Evolutionary conservation across 805 yeast genomes (phyloP), one percentile per base, ranked within the genome.

Genomic region (Nakazawaea holstii): DNA sequence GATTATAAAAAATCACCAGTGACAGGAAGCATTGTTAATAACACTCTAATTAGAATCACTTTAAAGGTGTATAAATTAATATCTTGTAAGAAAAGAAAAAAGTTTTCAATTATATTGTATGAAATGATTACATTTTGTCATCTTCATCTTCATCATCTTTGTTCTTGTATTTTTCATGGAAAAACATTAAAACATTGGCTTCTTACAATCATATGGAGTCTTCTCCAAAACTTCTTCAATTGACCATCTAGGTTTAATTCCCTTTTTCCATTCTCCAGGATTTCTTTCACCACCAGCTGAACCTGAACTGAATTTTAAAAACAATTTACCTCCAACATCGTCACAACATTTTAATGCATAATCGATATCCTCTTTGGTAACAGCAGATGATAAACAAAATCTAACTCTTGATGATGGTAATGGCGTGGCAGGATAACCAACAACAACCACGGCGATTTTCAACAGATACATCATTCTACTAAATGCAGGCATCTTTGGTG

Each of bases 401-500:
- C 99, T 80, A 27, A 89, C 90, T 68, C 99, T 81, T 5, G 96
- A 86, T 33, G 90, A 80, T 38, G 88, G 82, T 55, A 94, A 74
- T 32, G 96, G 96, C 0, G 98, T 92, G 1, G 99, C 99, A 9
- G 99, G 99, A 63, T 94, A 94, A 33, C 98, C 97, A 39, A 92
- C 98, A 53, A 92, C 84, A 32, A 94, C 99, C 42, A 92, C 91
- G 3, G 99, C 99, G 51, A 94, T 83, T 45, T 86, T 86, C 66
- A 80, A 73, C 53, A 77, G 80, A 56, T 85, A 77, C 75, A 92
- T 77, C 76, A 80, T 78, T 63, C 96, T 78, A 40, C 96, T 84
- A 52, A 90, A 79, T 0, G 92, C 90, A 26, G 96, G 95, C 95
- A 94, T 89, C 63, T 91, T 92, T 28, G 95, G 82, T 24, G 99